A percentile compares a stretch with the other conserved stretches of the same genome.
phyloP scores from a whole-genome alignment of 2,329 filamentous ascomycete genomes.

The Nemania sp. region DNA sequence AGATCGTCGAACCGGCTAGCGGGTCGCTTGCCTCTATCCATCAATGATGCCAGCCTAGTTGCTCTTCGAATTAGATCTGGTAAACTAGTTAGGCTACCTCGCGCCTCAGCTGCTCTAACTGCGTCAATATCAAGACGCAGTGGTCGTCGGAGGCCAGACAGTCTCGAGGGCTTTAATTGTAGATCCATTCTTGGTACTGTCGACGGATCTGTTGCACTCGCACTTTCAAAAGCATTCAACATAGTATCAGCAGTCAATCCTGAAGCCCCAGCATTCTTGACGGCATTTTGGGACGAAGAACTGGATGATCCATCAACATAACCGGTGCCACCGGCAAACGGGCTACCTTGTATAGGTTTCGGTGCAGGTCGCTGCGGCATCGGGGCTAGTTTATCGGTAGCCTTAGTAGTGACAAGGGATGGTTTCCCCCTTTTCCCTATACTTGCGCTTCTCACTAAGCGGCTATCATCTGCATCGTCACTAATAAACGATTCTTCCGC shows the following conservation, averaged over 20 bases:
- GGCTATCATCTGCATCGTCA: constrained; percentile 66
- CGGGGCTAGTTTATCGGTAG: constrained; percentile 46
- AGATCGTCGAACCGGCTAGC: constrained; percentile 69
- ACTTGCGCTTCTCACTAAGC: constrained; percentile 71
- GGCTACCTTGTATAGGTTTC: constrained; percentile 53
- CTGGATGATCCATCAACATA: constrained; percentile 61
- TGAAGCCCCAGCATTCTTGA: constrained; percentile 43
- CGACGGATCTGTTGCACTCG: constrained; percentile 59
- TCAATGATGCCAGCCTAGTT: constrained; percentile 85
- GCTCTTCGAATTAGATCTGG: constrained; percentile 91
- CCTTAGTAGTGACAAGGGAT: constrained; percentile 63
- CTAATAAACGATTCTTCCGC: constrained; percentile 60
- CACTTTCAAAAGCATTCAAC: constrained; percentile 63
- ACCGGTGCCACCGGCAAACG: constrained; percentile 59
- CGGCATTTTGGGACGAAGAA: constrained; percentile 57
- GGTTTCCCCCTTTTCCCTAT: constrained; percentile 71
- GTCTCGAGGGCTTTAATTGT: constrained; percentile 54
- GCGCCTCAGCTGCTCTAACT: constrained; percentile 81
- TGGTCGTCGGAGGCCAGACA: constrained; percentile 72
- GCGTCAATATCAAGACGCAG: constrained; percentile 85
- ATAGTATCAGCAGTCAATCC: constrained; percentile 60
- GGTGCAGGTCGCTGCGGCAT: constrained; percentile 53
- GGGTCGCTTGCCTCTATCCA: constrained; percentile 81
- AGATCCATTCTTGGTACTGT: constrained; percentile 48
- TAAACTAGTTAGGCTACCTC: constrained; percentile 91